Evolutionary conservation across 345 rosid genomes (phyloP), one percentile per base, ranked within the genome.

Genomic region (Gossypium australe): DNA sequence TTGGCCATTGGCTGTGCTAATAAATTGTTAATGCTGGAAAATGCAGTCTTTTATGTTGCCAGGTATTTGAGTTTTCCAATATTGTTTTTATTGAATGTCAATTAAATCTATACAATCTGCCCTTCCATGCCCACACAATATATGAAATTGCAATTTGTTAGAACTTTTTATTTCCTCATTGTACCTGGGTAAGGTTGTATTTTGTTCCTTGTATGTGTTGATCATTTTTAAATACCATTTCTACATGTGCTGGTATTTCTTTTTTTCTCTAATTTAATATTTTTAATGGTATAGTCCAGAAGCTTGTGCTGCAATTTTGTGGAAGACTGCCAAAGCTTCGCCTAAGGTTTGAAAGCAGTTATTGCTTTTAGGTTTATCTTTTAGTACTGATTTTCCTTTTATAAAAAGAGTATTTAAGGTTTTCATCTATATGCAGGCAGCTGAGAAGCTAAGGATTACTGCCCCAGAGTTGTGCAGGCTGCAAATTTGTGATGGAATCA

Each of bases 1-100:
- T 78, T 95, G 81, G 99, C 99, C 77, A 93, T 95, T 80, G 98
- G 92, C 48, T 93, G 98, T 87, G 94, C 93, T 67, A 95, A 95
- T 83, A 90, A 91, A 75, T 77, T 95, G 86, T 72, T 93, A 72
- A 95, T 93, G 99, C 93, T 93, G 77, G 99, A 93, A 86, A 95
- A 93, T 67, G 92, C 98, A 38, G 97, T 93, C 74, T 93, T 95
- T 82, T 95, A 90, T 82, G 97, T 95, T 75, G 98, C 99, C 74
- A 93, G 99, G 99, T 95, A 82, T 38, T 64, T 72, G 43, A 27
- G 41, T 74, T 65, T 56, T 2, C 16, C 57, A 1, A 27, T 22
- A 41, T 66, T 76, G 24, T 17, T 58, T 80, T 56, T 47, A 17
- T 22, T 41, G 44, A 22, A 52, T 65, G 24, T 22, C 27, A 62